Evolutionary conservation across 2,329 filamentous ascomycete genomes (phyloP), one percentile per base, ranked within the genome.

Genomic region (Ceratocystis diversiconidia): DNA sequence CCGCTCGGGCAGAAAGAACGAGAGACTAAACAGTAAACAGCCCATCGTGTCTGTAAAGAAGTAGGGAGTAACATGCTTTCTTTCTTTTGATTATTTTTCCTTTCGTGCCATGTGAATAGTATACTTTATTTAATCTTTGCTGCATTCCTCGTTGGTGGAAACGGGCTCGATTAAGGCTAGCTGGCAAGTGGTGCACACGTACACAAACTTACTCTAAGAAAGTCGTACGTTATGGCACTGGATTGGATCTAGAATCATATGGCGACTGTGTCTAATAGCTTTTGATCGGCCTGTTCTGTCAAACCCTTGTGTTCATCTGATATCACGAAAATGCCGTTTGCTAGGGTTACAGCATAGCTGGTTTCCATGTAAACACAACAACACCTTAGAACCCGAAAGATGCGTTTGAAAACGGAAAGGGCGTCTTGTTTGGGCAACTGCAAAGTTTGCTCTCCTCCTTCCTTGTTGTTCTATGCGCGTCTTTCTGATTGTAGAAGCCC

Each of bases 291-390:
- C 25, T 57, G 8, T n/a, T 30, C 19, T 5, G 19, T 5, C 10
- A 28, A 59, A 59, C 55, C 55, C 55, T 59, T 59, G 32, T 59
- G 8, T 7, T 15, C 15, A 1, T 17, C 12, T 30, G 7, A n/a
- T 17, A 59, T 36, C 55, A 36, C 17, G 5, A 59, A 36, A 17
- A 5, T 3, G 8, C 19, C n/a, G 55, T 32, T 28, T 7, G 6
- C 17, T 59, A 59, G 55, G 55, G 55, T 59, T 59, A n/a, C 17
- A 2, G 1, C 28, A 59, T 8, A 7, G 2, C 28, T 25, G 55
- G 28, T 59, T 59, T 59, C 28, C 55, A 59, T 59, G 55, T 59
- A 36, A 41, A 41, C 17, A 59, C 28, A 8, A 59, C 52, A 59
- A 28, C 12, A 59, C 15, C 17, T 36, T 59, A 1, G 2, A n/a